Percentiles rank a stretch among this genome's conserved stretches.
These are phyloP conservation scores for Sequoiadendron giganteum DNA, from an alignment of 75 land plant species.

Conservation along the genomic window DNA sequence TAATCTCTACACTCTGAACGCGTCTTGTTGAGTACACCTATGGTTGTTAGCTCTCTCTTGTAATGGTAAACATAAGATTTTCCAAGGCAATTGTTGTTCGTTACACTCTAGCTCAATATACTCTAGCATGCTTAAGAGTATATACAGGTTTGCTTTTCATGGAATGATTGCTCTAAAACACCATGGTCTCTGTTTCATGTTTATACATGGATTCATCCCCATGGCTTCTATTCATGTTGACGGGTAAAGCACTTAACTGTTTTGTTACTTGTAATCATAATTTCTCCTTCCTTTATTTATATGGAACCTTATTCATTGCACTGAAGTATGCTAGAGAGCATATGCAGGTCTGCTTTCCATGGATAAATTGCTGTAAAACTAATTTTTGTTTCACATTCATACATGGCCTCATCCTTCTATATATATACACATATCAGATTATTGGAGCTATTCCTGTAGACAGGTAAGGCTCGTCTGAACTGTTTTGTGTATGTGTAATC, in stretches of 20 bases:
- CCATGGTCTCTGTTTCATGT: neutral
- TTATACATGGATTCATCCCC: neutral
- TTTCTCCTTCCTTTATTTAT: neutral
- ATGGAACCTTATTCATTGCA: neutral
- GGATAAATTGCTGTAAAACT: neutral
- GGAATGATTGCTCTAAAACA: neutral
- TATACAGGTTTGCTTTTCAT: neutral
- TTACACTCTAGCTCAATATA: neutral
- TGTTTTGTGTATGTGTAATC: neutral
- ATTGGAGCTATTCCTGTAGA: neutral
- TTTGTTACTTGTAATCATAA: neutral
- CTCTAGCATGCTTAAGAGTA: constrained; percentile 4
- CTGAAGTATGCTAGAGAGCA: neutral
- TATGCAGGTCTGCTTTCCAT: neutral
- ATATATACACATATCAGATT: neutral
- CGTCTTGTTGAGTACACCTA: neutral
- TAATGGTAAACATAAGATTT: neutral
- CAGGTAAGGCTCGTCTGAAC: neutral
- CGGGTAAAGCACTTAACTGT: neutral
- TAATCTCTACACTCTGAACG: neutral
- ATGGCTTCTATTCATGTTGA: neutral
- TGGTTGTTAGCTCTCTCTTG: neutral
- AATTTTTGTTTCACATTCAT: neutral
- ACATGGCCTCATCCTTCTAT: no score
- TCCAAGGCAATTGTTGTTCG: neutral